Evolutionary conservation across 306 rosid species (phyloP).

Genomic region (Pueraria montana): DNA sequence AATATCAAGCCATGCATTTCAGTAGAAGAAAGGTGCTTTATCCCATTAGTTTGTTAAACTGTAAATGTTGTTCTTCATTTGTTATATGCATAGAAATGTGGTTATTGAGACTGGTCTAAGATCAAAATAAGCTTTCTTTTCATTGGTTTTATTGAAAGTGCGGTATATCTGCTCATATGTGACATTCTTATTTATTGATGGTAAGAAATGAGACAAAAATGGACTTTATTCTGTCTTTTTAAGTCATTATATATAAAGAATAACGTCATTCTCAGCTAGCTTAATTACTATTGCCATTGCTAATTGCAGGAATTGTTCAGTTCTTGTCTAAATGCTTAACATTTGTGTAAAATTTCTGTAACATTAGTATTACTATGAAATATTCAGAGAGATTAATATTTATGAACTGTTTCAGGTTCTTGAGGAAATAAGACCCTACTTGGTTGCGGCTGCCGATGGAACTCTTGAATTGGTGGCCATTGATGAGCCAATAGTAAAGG

Average conservation of each 20-base stretch:
- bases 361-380: neutral
- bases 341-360: constrained; percentile 28
- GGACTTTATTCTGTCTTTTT: neutral
- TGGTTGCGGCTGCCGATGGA: constrained; percentile 90
- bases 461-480: constrained; percentile 85
- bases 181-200: constrained; percentile 27
- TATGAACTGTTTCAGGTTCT: constrained; percentile 67
- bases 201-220: constrained; percentile 21
- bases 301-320: constrained; percentile 19
- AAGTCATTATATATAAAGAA: neutral
- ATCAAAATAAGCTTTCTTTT: constrained; percentile 14
- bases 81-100: constrained; percentile 12
- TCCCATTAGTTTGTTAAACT: neutral
- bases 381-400: neutral
- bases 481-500: constrained; percentile 87
- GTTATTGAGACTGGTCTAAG: constrained; percentile 22
- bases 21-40: constrained; percentile 13
- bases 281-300: constrained; percentile 22
- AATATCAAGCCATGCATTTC: constrained; percentile 4
- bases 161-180: neutral
- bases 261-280: constrained; percentile 3
- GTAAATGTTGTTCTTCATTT: neutral
- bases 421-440: constrained; percentile 95
- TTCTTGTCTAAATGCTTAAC: constrained; percentile 21
- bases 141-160: constrained; percentile 6